These are phyloP conservation scores for Heracleum sosnowskyi DNA, from an alignment of 129 eudicot genomes.

Conservation along the genomic window DNA sequence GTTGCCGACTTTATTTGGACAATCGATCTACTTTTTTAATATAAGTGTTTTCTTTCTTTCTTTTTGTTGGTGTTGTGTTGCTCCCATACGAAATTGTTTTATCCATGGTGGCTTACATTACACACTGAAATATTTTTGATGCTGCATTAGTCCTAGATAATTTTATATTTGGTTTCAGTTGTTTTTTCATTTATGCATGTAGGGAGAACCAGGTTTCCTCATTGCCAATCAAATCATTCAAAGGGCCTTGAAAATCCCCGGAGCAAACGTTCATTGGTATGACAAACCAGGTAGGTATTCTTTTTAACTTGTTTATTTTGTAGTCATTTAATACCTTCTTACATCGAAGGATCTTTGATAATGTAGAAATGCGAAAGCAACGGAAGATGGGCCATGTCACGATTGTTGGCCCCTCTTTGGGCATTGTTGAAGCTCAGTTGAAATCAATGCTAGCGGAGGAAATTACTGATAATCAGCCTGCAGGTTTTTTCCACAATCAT, in stretches of 20 bases:
- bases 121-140: background rate
- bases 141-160: background rate
- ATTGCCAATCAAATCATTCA: constrained; percentile 61
- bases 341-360: background rate
- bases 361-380: constrained; percentile 86
- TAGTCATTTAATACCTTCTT: background rate
- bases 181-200: background rate
- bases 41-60: background rate
- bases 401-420: constrained; percentile 71
- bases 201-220: constrained; percentile 90
- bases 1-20: background rate
- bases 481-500: constrained; percentile 30
- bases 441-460: constrained; percentile 55
- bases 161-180: background rate
- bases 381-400: constrained; percentile 98
- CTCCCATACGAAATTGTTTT: background rate
- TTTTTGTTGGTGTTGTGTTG: background rate
- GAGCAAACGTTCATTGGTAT: constrained; percentile 90
- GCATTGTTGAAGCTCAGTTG: constrained; percentile 60
- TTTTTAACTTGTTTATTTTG: background rate
- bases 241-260: constrained; percentile 63
- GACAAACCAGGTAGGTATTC: constrained; percentile 75
- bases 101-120: background rate
- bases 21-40: background rate
- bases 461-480: constrained; percentile 27